A percentile compares a stretch with the other conserved stretches of the same genome.
Conservation (phyloP, 192 early-diverging fungal genomes). For the Phlyctochytrium planicorne region DNA sequence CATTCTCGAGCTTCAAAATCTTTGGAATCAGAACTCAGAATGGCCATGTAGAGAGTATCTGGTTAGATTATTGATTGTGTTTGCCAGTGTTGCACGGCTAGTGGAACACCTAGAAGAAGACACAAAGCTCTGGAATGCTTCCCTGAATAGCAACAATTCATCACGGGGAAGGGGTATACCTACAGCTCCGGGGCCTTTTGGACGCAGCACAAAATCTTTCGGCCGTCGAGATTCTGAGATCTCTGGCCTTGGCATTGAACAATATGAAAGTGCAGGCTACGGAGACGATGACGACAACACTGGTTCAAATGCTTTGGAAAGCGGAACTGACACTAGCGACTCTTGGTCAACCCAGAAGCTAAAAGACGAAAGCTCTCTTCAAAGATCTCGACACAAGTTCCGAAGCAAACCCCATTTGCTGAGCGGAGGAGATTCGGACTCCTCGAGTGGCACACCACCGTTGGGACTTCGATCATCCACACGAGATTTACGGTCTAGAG, state of each 20-base stretch:
- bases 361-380: neutral
- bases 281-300: slow-evolving; percentile 14
- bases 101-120: slow-evolving; percentile 81
- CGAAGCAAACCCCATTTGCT: slow-evolving; percentile 1
- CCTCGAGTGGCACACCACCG: neutral
- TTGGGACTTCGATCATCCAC: neutral
- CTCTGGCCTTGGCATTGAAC: slow-evolving; percentile 2
- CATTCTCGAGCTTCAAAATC: slow-evolving; percentile 58
- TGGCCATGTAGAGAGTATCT: slow-evolving; percentile 59
- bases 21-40: slow-evolving; percentile 63
- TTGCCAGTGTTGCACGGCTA: slow-evolving; percentile 72
- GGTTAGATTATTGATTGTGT: slow-evolving; percentile 65
- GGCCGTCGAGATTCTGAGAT: neutral
- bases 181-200: neutral
- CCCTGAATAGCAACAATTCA: neutral
- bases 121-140: slow-evolving; percentile 56
- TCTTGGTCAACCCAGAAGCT: neutral
- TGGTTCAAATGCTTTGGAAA: neutral
- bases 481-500: neutral
- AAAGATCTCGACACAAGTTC: neutral
- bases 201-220: neutral
- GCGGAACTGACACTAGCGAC: neutral
- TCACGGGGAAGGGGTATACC: neutral
- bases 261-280: neutral
- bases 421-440: slow-evolving; percentile 1